Evolutionary conservation across 768 basidiomycete species (phyloP).

Genomic region (Asterophora parasitica): DNA sequence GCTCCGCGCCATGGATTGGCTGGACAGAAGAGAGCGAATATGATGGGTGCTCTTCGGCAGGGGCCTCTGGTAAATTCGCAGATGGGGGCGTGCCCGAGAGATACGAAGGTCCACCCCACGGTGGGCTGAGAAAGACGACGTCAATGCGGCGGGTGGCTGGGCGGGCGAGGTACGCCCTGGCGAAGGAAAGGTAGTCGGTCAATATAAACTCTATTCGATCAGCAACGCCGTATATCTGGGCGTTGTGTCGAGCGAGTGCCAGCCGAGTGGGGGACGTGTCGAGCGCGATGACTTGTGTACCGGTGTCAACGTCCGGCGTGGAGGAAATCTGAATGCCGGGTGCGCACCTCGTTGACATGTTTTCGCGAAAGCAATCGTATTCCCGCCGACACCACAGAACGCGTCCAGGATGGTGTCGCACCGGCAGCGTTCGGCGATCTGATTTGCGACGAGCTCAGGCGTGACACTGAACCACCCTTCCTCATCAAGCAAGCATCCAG

Average conservation of each 20-base stretch:
- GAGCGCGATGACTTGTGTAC: constrained; percentile 77
- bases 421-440: constrained; percentile 90
- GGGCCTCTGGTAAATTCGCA: constrained; percentile 6
- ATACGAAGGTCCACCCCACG: constrained; percentile 90
- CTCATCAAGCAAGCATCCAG: constrained; percentile 83
- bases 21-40: constrained; percentile 70
- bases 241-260: constrained; percentile 90
- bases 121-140: constrained; percentile 89
- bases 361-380: constrained; percentile 94
- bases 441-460: constrained; percentile 85
- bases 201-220: constrained; percentile 94
- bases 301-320: not conserved
- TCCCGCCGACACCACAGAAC: constrained; percentile 97
- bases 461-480: constrained; percentile 99
- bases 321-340: not conserved
- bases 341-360: constrained; percentile 88
- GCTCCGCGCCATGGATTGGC: constrained; percentile 78
- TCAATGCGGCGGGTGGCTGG: constrained; percentile 58
- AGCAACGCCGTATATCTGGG: constrained; percentile 88
- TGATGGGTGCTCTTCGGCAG: constrained; percentile 36
- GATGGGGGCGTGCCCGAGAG: constrained; percentile 33
- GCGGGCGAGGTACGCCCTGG: constrained; percentile 40
- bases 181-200: constrained; percentile 81
- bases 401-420: constrained; percentile 85
- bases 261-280: constrained; percentile 84